Evolutionary conservation across 1,284 basidiomycete species (phyloP).

Genomic region (Heterobasidion occidentale): DNA sequence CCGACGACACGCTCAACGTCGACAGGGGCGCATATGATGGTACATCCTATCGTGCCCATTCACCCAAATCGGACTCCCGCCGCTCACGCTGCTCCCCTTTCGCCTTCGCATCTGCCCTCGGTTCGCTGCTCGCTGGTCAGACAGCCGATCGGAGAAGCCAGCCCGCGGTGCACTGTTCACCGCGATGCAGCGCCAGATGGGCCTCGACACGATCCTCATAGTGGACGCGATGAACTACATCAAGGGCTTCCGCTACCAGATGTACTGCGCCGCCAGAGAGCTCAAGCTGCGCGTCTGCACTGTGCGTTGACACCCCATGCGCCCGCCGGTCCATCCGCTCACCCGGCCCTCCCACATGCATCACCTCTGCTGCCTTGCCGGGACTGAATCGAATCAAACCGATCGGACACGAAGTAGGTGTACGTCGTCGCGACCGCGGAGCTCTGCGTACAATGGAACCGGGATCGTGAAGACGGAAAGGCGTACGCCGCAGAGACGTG

Average conservation of each 20-base stretch:
- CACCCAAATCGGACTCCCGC: not conserved
- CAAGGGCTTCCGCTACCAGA: conserved; percentile 95
- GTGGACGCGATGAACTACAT: conserved; percentile 94
- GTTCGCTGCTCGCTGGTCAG: conserved; percentile 27
- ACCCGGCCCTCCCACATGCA: too few species aligned
- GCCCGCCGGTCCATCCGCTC: not conserved
- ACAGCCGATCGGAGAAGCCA: conserved; percentile 81
- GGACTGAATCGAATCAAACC: not conserved
- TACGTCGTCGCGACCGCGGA: conserved; percentile 77
- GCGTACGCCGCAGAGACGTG: conserved; percentile 73
- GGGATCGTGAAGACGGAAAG: conserved; percentile 34
- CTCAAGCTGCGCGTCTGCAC: conserved; percentile 82
- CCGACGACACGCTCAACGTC: conserved; percentile 71
- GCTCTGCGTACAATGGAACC: conserved; percentile 75
- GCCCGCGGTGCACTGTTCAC: conserved; percentile 86
- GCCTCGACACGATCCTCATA: conserved; percentile 73
- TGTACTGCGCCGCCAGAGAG: conserved; percentile 94
- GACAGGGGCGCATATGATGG: conserved; percentile 68
- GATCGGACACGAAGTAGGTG: conserved; percentile 37
- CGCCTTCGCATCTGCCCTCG: conserved; percentile 1
- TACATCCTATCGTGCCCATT: conserved; percentile 25
- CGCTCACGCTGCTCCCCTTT: not conserved
- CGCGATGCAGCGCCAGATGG: conserved; percentile 72
- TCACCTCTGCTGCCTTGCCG: not conserved
- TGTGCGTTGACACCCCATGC: conserved; percentile 40